phyloP scores from a whole-genome alignment of 306 rosid species.

The Vicia villosa region DNA sequence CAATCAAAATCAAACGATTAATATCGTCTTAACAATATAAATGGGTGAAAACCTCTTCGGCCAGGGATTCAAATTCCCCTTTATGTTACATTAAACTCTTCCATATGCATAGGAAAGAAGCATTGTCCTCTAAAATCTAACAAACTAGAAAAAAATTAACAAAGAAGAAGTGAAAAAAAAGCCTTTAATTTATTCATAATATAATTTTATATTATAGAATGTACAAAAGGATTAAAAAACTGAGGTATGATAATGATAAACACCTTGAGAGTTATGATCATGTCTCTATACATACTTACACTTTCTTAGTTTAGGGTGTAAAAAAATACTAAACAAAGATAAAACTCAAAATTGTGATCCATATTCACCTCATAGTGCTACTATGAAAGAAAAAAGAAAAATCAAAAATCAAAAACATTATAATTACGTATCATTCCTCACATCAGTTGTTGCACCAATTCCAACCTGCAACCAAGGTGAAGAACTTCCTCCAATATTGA shows the following conservation, averaged over 20 bases:
- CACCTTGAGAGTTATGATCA: constrained; percentile 18
- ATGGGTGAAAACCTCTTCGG: too few species aligned
- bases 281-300: constrained; percentile 51
- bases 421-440: constrained; percentile 43
- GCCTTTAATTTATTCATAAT: constrained; percentile 38
- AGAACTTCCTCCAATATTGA: constrained; percentile 61
- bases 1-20: too few species aligned
- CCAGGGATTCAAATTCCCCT: too few species aligned
- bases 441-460: constrained; percentile 73
- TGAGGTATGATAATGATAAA: constrained; percentile 11
- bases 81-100: too few species aligned
- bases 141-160: not conserved
- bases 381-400: not conserved
- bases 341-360: constrained; percentile 16
- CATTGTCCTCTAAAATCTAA: not conserved
- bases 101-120: not conserved
- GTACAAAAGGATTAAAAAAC: constrained; percentile 37
- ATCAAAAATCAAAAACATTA: not conserved
- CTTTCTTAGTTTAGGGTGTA: constrained; percentile 33
- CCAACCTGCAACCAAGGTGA: constrained; percentile 97
- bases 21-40: too few species aligned
- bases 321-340: not conserved
- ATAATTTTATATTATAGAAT: constrained; percentile 35
- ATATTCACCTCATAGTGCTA: constrained; percentile 16
- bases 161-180: not conserved